Conservation (phyloP, 1,284 basidiomycete species). For the Pascua guehoae region DNA sequence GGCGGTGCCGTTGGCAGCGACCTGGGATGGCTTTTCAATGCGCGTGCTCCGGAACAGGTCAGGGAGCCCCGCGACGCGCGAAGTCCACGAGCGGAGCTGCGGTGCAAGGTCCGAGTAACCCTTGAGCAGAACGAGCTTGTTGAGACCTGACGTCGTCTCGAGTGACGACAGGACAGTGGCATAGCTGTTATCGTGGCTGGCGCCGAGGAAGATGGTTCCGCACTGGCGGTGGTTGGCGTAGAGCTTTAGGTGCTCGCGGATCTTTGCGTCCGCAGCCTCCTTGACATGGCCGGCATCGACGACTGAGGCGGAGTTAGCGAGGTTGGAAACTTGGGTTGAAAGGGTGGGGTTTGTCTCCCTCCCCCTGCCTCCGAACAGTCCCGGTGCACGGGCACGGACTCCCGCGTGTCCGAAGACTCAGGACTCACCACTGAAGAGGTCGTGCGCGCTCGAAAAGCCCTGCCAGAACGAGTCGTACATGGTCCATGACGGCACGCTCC, state of each 20-base stretch:
- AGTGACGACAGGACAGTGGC: conserved; percentile 54
- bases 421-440: conserved; percentile 37
- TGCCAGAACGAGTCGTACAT: conserved; percentile 42
- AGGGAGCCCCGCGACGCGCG: conserved; percentile 59
- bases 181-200: conserved; percentile 71
- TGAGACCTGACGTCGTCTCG: conserved; percentile 25
- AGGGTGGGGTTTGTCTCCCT: background rate
- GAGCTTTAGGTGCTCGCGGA: conserved; percentile 72
- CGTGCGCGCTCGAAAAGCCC: conserved; percentile 38
- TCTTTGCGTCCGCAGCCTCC: conserved; percentile 65
- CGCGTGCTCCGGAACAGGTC: conserved; percentile 62
- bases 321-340: background rate
- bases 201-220: conserved; percentile 65
- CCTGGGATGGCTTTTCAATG: conserved; percentile 18
- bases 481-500: conserved; percentile 26
- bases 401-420: too few species aligned
- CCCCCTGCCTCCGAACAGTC: too few species aligned
- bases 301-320: conserved; percentile 50
- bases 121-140: conserved; percentile 65
- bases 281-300: conserved; percentile 68
- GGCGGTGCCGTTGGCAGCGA: background rate
- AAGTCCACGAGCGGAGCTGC: conserved; percentile 55
- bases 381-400: too few species aligned
- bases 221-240: conserved; percentile 70
- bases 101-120: conserved; percentile 52